These are phyloP conservation scores for Candida jianshihensis DNA, from an alignment of 805 yeast genomes.

Conservation along the genomic window DNA sequence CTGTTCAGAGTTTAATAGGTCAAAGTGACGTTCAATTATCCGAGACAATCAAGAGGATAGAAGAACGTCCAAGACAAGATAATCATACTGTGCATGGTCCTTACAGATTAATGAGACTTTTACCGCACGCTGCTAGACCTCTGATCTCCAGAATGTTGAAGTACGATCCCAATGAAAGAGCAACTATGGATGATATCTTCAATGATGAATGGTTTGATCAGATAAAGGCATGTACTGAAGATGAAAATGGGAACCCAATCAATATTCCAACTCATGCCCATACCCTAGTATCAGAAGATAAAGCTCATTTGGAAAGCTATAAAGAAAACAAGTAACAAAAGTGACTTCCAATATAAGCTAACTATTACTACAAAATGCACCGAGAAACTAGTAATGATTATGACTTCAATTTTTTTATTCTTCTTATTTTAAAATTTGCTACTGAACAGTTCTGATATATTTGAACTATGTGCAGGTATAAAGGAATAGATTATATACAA, in stretches of 20 bases:
- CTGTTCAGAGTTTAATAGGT: slow-evolving; percentile 2
- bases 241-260: slow-evolving; percentile 30
- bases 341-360: not conserved
- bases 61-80: slow-evolving; percentile 1
- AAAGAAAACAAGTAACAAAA: slow-evolving; percentile 17
- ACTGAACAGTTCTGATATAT: no score
- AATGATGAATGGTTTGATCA: slow-evolving; percentile 65
- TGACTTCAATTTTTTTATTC: no score
- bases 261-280: slow-evolving; percentile 45
- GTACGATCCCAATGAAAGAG: slow-evolving; percentile 54
- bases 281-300: slow-evolving; percentile 40
- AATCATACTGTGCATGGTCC: slow-evolving; percentile 51
- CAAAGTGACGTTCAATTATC: not conserved
- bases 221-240: slow-evolving; percentile 55
- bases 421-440: no score
- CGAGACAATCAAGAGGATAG: not conserved
- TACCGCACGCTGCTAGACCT: slow-evolving; percentile 82
- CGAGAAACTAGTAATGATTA: not conserved
- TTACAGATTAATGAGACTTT: slow-evolving; percentile 68
- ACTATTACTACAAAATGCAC: not conserved
- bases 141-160: slow-evolving; percentile 58
- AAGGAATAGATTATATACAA: no score
- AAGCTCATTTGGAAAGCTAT: slow-evolving; percentile 37
- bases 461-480: no score
- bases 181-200: slow-evolving; percentile 58